phyloP scores from a whole-genome alignment of 208 protist species.

The Novymonas esmeraldas region DNA sequence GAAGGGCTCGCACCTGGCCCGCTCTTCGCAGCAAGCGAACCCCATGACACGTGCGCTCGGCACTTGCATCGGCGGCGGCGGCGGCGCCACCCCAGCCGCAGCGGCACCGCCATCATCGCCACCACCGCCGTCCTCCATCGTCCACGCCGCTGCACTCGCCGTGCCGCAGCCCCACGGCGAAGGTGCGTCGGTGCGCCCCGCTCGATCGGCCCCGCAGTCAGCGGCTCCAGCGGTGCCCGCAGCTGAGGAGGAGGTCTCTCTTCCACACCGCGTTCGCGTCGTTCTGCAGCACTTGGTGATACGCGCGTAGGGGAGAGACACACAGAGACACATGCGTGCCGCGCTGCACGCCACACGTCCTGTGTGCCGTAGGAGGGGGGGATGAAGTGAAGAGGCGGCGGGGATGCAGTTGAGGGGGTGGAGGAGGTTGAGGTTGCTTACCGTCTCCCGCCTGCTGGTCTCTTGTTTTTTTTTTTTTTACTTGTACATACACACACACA shows the following conservation, averaged over 20 bases:
- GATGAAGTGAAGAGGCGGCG: no score
- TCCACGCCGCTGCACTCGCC: conserved; percentile 12
- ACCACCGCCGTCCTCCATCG: neutral
- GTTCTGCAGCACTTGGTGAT: neutral
- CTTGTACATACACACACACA: neutral
- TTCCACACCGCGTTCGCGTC: conserved; percentile 1
- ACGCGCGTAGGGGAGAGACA: neutral
- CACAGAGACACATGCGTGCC: no score
- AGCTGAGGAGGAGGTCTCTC: neutral
- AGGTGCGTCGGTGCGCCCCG: conserved; percentile 2
- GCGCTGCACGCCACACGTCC: no score
- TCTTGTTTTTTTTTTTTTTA: no score
- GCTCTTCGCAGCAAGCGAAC: neutral
- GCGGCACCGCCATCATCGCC: neutral
- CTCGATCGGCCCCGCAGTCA: neutral
- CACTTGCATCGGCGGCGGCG: neutral
- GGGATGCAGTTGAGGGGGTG: no score
- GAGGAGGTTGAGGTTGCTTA: no score
- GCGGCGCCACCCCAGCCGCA: neutral
- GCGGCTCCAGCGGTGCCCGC: neutral
- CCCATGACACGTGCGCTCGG: conserved; percentile 5
- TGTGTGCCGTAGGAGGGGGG: no score
- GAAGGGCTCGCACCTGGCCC: no score
- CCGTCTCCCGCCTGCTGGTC: no score
- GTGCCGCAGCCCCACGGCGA: conserved; percentile 9